phyloP scores from a whole-genome alignment of 768 basidiomycete species.

The Trametes cubensis region DNA sequence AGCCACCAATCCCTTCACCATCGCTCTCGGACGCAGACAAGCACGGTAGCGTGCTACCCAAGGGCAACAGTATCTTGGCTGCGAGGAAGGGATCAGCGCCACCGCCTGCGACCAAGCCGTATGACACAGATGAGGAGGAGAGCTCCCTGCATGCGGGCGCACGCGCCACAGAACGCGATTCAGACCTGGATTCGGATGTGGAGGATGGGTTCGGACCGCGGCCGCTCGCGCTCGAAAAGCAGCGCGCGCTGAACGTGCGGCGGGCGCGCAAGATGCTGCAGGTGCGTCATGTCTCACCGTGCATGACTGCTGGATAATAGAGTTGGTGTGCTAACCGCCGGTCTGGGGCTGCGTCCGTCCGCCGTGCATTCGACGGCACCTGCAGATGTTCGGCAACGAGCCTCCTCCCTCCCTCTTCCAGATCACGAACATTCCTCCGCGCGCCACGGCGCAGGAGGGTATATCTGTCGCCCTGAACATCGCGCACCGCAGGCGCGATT shows the following conservation, averaged over 20 bases:
- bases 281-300: slow-evolving; percentile 36
- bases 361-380: not conserved
- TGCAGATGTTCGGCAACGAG: slow-evolving; percentile 53
- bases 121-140: not conserved
- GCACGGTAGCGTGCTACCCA: not conserved
- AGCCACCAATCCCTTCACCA: slow-evolving; percentile 6
- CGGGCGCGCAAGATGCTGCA: slow-evolving; percentile 55
- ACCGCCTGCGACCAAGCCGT: not conserved
- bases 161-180: not conserved
- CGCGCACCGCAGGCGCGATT: slow-evolving; percentile 25
- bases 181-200: slow-evolving; percentile 8
- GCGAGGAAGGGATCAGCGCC: slow-evolving; percentile 4
- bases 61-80: not conserved
- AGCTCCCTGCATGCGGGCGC: not conserved
- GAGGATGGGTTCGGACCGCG: slow-evolving; percentile 4
- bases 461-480: slow-evolving; percentile 12
- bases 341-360: slow-evolving; percentile 2
- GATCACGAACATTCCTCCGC: slow-evolving; percentile 32
- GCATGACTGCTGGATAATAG: not conserved
- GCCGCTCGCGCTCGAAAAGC: slow-evolving; percentile 33
- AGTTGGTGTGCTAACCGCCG: slow-evolving; percentile 8
- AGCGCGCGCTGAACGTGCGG: slow-evolving; percentile 45
- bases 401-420: slow-evolving; percentile 48
- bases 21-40: not conserved
- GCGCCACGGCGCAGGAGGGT: slow-evolving; percentile 28